Base-by-base conservation (phyloP, 2,329 filamentous ascomycete species). In the Colletotrichum sp. region DNA sequence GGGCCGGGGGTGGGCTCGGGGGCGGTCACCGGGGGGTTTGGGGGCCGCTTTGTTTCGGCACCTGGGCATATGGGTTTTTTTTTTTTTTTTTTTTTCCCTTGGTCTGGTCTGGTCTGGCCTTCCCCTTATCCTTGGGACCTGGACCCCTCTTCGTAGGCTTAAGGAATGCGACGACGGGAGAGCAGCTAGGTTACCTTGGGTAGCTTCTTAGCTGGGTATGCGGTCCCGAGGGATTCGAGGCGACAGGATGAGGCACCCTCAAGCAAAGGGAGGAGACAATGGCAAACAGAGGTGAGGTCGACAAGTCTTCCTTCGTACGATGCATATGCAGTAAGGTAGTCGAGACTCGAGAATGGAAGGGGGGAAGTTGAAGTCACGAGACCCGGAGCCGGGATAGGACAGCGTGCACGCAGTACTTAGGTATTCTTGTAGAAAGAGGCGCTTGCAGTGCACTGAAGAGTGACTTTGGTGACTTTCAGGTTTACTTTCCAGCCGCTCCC, bases 301-400 rank as follows among this genome's bases (percentile, higher is more conserved):
- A 12, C 18, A n/a, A 5, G 18, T 12, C 5, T 49, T 7, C n/a
- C 9, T 16, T 49, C 39, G 39, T 49, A n/a, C 18, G 3, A n/a
- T 49, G 18, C 39, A n/a, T n/a, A 44, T n/a, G 18, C 39, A 49
- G 18, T n/a, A n/a, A 49, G 39, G 39, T n/a, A 49, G 39, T 49
- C 39, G n/a, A 49, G 63, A 36, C 28, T 24, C 55, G 44, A 16
- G 30, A 39, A 49, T 13, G 21, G 16, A 24, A 21, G 68, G 26
- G 49, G 30, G 36, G 66, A 72, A 52, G 63, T 57, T 30, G 39
- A 72, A 60, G 72, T 75, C 72, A 75, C 72, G 72, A 75, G 72
- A 75, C 72, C 68, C 68, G 55, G 24, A 24, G 39, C 62, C 24
- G 68, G 16, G 28, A n/a, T 15, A 34, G 21, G 30, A 63, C 12